These are phyloP conservation scores for Termitomyces sp. DNA, from an alignment of 768 basidiomycete genomes.

Conservation along the genomic window DNA sequence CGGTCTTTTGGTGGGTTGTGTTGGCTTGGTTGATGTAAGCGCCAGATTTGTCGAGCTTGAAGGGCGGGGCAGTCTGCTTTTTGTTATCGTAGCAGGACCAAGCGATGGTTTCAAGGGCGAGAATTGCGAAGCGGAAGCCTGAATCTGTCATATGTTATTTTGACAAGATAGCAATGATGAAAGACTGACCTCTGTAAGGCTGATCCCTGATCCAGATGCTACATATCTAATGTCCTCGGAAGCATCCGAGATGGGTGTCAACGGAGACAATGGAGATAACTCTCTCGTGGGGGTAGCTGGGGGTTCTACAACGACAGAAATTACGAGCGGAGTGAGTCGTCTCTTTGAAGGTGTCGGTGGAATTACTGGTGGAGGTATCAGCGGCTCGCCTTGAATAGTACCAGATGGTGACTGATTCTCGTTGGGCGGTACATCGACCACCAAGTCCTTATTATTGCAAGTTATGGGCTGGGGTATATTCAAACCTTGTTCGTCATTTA, in stretches of 20 bases:
- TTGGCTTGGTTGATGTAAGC: background rate
- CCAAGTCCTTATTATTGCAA: background rate
- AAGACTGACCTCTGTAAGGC: conserved; percentile 17
- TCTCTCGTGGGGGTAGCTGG: conserved; percentile 19
- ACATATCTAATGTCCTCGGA: conserved; percentile 17
- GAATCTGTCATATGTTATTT: background rate
- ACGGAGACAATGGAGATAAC: conserved; percentile 29
- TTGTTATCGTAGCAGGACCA: conserved; percentile 9
- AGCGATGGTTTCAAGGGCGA: conserved; percentile 10
- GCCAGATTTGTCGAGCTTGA: conserved; percentile 12
- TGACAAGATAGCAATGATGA: background rate
- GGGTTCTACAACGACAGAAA: conserved; percentile 8
- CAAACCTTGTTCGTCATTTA: conserved; percentile 19
- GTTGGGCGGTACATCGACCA: background rate
- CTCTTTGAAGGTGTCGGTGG: background rate
- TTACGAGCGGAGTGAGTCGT: background rate
- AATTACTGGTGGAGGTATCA: background rate
- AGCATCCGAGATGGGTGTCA: conserved; percentile 44
- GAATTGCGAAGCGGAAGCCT: background rate
- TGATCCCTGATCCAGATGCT: conserved; percentile 18
- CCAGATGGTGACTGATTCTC: background rate
- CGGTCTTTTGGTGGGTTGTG: background rate
- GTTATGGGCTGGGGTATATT: conserved; percentile 10
- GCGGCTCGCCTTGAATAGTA: background rate
- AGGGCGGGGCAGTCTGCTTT: conserved; percentile 30